These are phyloP conservation scores for Fusarium continuum DNA, from an alignment of 2,329 filamentous ascomycete genomes.

Conservation along the genomic window DNA sequence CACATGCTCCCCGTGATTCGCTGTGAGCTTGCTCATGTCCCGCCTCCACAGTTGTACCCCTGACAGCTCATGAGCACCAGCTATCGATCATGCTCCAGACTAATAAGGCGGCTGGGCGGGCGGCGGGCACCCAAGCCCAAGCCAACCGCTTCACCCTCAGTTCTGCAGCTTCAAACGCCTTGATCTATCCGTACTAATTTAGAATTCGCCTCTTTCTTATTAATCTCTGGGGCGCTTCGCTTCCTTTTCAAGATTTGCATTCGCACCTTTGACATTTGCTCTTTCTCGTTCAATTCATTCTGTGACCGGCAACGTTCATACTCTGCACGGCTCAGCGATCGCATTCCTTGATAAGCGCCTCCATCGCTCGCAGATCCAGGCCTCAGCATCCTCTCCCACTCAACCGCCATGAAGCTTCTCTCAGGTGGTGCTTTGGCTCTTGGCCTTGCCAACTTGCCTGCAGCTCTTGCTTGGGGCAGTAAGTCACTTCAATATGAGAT, in stretches of 20 bases:
- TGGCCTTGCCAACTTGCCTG: conserved; percentile 47
- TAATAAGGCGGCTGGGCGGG: not conserved
- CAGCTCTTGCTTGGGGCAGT: conserved; percentile 55
- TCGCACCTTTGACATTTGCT: not conserved
- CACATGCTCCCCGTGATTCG: conserved; percentile 37
- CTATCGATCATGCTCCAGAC: conserved; percentile 32
- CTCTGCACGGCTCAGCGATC: not conserved
- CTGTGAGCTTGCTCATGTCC: conserved; percentile 8
- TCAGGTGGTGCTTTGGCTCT: conserved; percentile 43
- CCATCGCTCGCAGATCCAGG: not conserved
- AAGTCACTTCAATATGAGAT: conserved; percentile 39
- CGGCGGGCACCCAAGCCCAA: conserved; percentile 1
- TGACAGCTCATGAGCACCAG: conserved; percentile 21
- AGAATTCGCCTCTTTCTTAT: conserved; percentile 15
- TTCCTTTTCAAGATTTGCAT: conserved; percentile 15
- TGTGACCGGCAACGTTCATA: not conserved
- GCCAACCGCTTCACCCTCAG: conserved; percentile 32
- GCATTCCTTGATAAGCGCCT: not conserved
- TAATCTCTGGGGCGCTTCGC: not conserved
- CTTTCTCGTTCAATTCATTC: not conserved
- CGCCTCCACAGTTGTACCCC: conserved; percentile 8
- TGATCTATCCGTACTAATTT: conserved; percentile 16
- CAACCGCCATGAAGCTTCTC: conserved; percentile 46
- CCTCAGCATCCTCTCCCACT: not conserved
- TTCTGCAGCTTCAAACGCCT: conserved; percentile 19